phyloP scores from a whole-genome alignment of 148 eudicot genomes.

The Arbutus unedo region DNA sequence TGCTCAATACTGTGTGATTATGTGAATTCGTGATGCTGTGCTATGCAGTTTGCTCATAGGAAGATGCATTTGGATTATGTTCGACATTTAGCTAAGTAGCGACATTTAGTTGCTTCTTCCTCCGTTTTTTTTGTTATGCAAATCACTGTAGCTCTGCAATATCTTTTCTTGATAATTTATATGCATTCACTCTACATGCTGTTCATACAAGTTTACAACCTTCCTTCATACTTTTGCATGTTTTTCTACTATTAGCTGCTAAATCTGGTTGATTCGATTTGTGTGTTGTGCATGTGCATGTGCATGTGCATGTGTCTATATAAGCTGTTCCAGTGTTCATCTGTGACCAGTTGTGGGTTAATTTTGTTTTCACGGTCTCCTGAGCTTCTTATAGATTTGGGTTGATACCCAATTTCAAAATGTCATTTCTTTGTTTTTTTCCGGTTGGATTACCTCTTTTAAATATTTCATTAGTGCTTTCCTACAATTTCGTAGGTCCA shows the following conservation, averaged over 20 bases:
- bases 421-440: not conserved
- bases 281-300: not conserved
- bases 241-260: not conserved
- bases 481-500: not conserved
- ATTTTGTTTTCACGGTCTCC: not conserved
- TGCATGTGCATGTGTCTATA: not conserved
- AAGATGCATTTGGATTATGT: too few relatives aligned
- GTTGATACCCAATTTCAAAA: not conserved
- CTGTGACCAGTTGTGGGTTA: not conserved
- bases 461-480: not conserved
- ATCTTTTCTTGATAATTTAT: not conserved
- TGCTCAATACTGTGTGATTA: too few relatives aligned
- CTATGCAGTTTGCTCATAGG: too few relatives aligned
- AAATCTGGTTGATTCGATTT: not conserved
- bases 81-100: too few relatives aligned
- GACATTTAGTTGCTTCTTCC: too few relatives aligned
- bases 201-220: not conserved
- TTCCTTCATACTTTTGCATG: not conserved
- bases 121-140: not conserved
- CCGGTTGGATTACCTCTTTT: not conserved
- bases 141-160: not conserved
- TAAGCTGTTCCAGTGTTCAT: not conserved
- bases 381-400: not conserved
- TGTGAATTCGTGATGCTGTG: too few relatives aligned
- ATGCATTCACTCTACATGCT: not conserved